These are phyloP conservation scores for Yarrowia phangngaensis DNA, from an alignment of 805 yeast genomes.

Conservation along the genomic window DNA sequence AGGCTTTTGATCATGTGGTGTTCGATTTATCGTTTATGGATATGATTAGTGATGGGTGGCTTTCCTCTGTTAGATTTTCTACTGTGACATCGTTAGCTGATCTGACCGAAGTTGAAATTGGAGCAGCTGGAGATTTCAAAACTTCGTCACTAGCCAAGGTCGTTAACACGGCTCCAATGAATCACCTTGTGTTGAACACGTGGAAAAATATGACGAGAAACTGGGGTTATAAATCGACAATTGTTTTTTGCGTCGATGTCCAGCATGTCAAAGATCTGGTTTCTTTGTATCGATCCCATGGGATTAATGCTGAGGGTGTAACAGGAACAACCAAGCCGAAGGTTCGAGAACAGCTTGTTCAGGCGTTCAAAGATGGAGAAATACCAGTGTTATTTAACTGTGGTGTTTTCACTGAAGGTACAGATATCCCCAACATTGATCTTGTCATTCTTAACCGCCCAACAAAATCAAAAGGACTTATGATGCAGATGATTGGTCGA, in stretches of 20 bases:
- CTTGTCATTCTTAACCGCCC: conserved; percentile 76
- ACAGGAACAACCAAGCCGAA: conserved; percentile 58
- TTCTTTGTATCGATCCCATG: conserved; percentile 51
- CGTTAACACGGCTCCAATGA: conserved; percentile 54
- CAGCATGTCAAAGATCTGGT: conserved; percentile 58
- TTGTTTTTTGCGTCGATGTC: conserved; percentile 75
- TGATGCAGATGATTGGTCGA: conserved; percentile 87
- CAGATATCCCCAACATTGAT: conserved; percentile 88
- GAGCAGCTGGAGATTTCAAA: conserved; percentile 51
- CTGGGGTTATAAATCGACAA: conserved; percentile 52
- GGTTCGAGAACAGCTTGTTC: conserved; percentile 51
- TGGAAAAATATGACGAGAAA: conserved; percentile 45
- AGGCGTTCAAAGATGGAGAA: conserved; percentile 57
- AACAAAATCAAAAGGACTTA: conserved; percentile 64
- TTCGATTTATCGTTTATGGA: conserved; percentile 61
- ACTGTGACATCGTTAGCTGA: conserved; percentile 51
- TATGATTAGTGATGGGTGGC: conserved; percentile 65
- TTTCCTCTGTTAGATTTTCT: conserved; percentile 65
- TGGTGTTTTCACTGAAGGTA: conserved; percentile 89
- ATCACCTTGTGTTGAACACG: conserved; percentile 53
- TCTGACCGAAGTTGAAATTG: conserved; percentile 40
- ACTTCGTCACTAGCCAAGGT: conserved; percentile 49
- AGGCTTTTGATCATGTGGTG: conserved; percentile 67
- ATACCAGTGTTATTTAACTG: conserved; percentile 79
- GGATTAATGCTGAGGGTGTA: conserved; percentile 66